phyloP scores from a whole-genome alignment of 140 eudicot genomes.

The Oenanthe javanica region DNA sequence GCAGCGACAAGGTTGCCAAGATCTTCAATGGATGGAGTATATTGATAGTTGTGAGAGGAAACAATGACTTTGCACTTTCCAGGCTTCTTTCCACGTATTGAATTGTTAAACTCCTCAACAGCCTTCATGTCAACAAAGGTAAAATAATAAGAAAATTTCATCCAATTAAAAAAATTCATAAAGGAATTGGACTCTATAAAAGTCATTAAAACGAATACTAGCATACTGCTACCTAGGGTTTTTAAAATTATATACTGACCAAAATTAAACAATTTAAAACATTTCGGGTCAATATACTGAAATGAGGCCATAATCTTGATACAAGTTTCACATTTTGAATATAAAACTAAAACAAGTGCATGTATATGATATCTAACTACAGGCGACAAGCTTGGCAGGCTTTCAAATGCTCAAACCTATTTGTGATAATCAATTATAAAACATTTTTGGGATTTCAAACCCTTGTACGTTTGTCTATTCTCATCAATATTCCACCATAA shows the following conservation, averaged over 20 bases:
- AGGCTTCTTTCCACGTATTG: constrained; percentile 48
- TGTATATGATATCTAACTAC: background rate
- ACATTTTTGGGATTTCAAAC: background rate
- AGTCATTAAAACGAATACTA: background rate
- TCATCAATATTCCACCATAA: background rate
- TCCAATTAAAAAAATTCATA: background rate
- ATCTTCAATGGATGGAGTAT: constrained; percentile 76
- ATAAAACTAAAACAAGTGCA: background rate
- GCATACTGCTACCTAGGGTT: background rate
- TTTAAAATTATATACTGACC: background rate
- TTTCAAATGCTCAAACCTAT: background rate
- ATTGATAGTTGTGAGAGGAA: constrained; percentile 86
- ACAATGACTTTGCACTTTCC: constrained; percentile 80
- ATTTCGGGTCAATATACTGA: background rate
- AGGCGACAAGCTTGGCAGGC: background rate
- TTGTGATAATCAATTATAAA: background rate
- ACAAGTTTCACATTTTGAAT: background rate
- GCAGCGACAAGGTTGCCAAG: constrained; percentile 86
- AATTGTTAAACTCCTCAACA: constrained; percentile 55
- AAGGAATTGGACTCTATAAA: constrained; percentile 5
- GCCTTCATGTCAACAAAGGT: constrained; percentile 41
- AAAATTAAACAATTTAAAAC: background rate
- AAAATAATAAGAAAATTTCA: background rate
- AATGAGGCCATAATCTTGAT: background rate
- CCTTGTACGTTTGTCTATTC: background rate